These are phyloP conservation scores for Pythium rishiriense DNA, from an alignment of 352 stramenopile species.

Conservation along the genomic window DNA sequence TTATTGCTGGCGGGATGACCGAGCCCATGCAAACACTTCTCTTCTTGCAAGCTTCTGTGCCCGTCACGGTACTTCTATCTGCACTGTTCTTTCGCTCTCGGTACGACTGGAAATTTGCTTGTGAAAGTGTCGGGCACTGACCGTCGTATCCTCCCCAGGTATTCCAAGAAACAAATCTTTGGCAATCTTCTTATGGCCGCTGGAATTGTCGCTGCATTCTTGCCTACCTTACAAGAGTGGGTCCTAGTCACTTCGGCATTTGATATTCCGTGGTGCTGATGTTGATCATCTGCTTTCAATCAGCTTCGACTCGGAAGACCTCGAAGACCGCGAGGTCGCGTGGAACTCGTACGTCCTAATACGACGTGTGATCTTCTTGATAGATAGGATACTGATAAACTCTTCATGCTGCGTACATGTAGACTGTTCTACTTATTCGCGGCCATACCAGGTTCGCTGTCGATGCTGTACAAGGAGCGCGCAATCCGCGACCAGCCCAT, in stretches of 20 bases:
- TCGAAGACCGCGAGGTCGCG: slow-evolving; percentile 69
- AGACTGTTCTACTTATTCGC: slow-evolving; percentile 75
- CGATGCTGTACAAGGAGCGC: slow-evolving; percentile 87
- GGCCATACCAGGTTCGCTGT: slow-evolving; percentile 72
- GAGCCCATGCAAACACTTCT: slow-evolving; percentile 83
- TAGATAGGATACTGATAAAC: neutral
- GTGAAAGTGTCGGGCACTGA: no score
- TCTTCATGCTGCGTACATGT: neutral
- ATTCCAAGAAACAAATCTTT: slow-evolving; percentile 70
- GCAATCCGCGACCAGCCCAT: slow-evolving; percentile 81
- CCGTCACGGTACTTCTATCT: slow-evolving; percentile 65
- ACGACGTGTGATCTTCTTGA: neutral
- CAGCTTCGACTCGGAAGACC: slow-evolving; percentile 61
- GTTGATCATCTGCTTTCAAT: neutral
- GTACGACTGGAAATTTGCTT: no score
- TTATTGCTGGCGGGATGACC: slow-evolving; percentile 79
- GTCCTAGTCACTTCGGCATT: slow-evolving; percentile 3
- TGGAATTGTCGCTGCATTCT: slow-evolving; percentile 70
- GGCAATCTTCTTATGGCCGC: slow-evolving; percentile 65
- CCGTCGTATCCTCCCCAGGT: slow-evolving; percentile 35
- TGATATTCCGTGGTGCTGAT: neutral
- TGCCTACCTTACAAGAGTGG: slow-evolving; percentile 81
- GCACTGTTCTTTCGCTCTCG: slow-evolving; percentile 52
- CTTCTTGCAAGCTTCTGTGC: slow-evolving; percentile 85
- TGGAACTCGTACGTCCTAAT: slow-evolving; percentile 68